Evolutionary conservation across 2,329 filamentous ascomycete genomes (phyloP).

Genomic region (Hypoxylon sp.): DNA sequence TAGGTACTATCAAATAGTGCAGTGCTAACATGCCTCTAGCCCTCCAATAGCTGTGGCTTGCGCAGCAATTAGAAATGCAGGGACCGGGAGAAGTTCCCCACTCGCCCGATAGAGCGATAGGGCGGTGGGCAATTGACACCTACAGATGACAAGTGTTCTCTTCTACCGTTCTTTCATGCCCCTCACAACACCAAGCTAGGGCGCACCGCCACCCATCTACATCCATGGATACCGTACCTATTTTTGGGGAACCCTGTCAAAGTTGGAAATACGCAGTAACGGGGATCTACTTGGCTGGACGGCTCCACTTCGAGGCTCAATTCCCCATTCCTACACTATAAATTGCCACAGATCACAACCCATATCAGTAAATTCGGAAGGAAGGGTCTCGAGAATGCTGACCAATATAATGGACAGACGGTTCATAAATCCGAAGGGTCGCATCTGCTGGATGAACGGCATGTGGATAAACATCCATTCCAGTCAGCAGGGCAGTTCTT

Average conservation of each 20-base stretch:
- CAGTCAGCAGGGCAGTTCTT: slow-evolving; percentile 12
- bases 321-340: slow-evolving; percentile 19
- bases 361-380: slow-evolving; percentile 37
- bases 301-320: slow-evolving; percentile 22
- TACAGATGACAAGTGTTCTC: slow-evolving; percentile 50
- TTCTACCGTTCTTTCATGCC: slow-evolving; percentile 37
- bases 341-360: slow-evolving; percentile 33
- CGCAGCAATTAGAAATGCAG: slow-evolving; percentile 35
- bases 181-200: slow-evolving; percentile 8
- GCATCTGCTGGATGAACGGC: neutral
- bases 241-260: slow-evolving; percentile 36
- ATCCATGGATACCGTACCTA: slow-evolving; percentile 1
- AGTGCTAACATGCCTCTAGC: slow-evolving; percentile 6
- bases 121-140: slow-evolving; percentile 23
- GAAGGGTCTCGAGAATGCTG: slow-evolving; percentile 25
- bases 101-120: slow-evolving; percentile 16
- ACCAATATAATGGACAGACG: slow-evolving; percentile 27
- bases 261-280: no score
- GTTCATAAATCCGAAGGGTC: slow-evolving; percentile 18
- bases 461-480: neutral
- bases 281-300: neutral
- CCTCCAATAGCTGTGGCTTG: slow-evolving; percentile 32
- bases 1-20: slow-evolving; percentile 35
- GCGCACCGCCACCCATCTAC: slow-evolving; percentile 29
- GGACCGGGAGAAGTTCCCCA: slow-evolving; percentile 22